A percentile compares a stretch with the other conserved stretches of the same genome.
Conservation (phyloP, 2,329 filamentous ascomycete species). For the Drechmeria coniospora region DNA sequence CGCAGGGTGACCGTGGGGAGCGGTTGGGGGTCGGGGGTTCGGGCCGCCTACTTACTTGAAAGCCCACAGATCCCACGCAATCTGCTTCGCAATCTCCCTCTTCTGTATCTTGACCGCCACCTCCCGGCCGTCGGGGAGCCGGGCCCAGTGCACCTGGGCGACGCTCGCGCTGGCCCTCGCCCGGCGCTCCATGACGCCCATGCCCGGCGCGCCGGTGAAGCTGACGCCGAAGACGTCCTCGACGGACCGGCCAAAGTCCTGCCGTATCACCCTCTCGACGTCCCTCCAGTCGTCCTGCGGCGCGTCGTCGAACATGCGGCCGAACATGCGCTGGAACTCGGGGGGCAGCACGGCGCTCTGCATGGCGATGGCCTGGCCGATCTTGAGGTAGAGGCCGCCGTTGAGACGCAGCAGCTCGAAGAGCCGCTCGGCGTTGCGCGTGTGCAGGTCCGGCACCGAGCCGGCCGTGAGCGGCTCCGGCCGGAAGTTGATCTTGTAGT, state of each 20-base stretch:
- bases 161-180: slow-evolving; percentile 73
- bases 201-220: slow-evolving; percentile 55
- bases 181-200: slow-evolving; percentile 45
- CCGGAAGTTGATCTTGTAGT: slow-evolving; percentile 96
- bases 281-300: slow-evolving; percentile 83
- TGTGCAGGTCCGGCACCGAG: slow-evolving; percentile 63
- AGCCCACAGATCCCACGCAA: slow-evolving; percentile 89
- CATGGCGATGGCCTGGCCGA: slow-evolving; percentile 97
- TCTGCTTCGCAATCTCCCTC: slow-evolving; percentile 78
- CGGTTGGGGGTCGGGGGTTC: not conserved
- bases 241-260: slow-evolving; percentile 75
- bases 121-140: slow-evolving; percentile 70
- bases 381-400: slow-evolving; percentile 91
- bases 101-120: slow-evolving; percentile 97
- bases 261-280: slow-evolving; percentile 67
- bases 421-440: slow-evolving; percentile 67
- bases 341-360: slow-evolving; percentile 86
- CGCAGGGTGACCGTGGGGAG: not conserved
- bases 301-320: slow-evolving; percentile 93
- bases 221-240: slow-evolving; percentile 90
- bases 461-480: slow-evolving; percentile 59
- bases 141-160: slow-evolving; percentile 92
- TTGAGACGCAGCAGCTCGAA: slow-evolving; percentile 72
- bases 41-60: slow-evolving; percentile 50
- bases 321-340: slow-evolving; percentile 93